These are phyloP conservation scores for Bolboschoenus planiculmis DNA, from an alignment of 176 grass and related monocot species.

Conservation along the genomic window DNA sequence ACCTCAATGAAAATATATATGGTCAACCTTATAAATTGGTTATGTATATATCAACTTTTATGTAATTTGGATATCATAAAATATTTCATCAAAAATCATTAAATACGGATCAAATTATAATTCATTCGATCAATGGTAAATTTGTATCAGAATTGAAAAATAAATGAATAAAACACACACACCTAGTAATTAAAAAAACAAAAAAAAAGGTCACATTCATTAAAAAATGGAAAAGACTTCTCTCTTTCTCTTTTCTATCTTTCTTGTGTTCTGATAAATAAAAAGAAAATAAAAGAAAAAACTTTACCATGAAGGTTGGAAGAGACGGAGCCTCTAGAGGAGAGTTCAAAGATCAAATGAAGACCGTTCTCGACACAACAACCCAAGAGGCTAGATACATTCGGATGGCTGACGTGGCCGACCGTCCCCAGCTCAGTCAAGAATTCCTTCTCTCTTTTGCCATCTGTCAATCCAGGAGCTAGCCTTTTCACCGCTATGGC, in stretches of 20 bases:
- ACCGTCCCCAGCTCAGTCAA: constrained; percentile 84
- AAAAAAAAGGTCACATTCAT: no score
- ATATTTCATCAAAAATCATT: background rate
- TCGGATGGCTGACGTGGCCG: constrained; percentile 72
- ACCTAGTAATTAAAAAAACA: background rate
- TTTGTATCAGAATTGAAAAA: background rate
- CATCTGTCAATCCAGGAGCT: constrained; percentile 39
- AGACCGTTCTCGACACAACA: constrained; percentile 85
- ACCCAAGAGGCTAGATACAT: constrained; percentile 64
- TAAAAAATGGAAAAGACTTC: no score
- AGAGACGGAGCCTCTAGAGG: constrained; percentile 71
- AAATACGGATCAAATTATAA: background rate
- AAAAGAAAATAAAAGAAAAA: background rate
- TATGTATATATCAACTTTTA: no score
- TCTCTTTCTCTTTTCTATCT: background rate
- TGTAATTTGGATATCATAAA: background rate
- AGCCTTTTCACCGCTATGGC: constrained; percentile 72
- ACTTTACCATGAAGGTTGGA: constrained; percentile 67
- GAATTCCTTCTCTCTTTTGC: constrained; percentile 89
- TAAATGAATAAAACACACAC: background rate
- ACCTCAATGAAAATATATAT: no score
- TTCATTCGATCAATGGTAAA: background rate
- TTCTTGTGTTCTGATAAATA: background rate
- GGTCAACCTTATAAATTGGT: background rate
- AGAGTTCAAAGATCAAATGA: constrained; percentile 82